These are phyloP conservation scores for Dryas octopetala DNA, from an alignment of 306 rosid species.

Conservation along the genomic window DNA sequence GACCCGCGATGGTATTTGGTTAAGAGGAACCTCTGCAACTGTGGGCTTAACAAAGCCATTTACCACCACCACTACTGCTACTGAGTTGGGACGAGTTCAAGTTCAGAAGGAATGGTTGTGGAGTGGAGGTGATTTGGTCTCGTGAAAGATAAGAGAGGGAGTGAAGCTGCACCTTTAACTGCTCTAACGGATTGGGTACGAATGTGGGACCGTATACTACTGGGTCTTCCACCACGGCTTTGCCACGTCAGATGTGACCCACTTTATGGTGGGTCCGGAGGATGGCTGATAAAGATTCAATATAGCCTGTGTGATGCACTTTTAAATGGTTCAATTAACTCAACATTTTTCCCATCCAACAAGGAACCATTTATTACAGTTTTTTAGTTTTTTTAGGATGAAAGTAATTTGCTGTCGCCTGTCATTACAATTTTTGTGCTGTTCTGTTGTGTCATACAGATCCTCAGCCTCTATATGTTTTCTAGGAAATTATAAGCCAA, in stretches of 20 bases:
- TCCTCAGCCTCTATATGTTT: too few relatives aligned
- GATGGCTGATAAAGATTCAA: slow-evolving; percentile 1
- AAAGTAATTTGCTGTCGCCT: too few relatives aligned
- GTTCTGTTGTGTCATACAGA: too few relatives aligned
- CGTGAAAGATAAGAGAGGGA: slow-evolving; percentile 53
- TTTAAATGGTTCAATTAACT: too few relatives aligned
- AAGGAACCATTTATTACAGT: too few relatives aligned
- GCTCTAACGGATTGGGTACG: slow-evolving; percentile 60
- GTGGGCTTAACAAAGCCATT: slow-evolving; percentile 85
- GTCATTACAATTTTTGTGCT: too few relatives aligned
- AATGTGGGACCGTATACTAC: slow-evolving; percentile 5
- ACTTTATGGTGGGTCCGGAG: slow-evolving; percentile 3
- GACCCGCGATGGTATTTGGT: slow-evolving; percentile 40
- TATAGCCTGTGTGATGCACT: background rate
- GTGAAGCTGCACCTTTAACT: slow-evolving; percentile 69
- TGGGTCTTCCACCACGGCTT: background rate
- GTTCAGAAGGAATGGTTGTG: slow-evolving; percentile 12
- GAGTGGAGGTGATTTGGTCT: slow-evolving; percentile 20
- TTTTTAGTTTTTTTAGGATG: too few relatives aligned
- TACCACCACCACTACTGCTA: background rate
- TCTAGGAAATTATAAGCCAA: too few relatives aligned
- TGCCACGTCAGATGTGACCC: slow-evolving; percentile 20
- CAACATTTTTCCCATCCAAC: too few relatives aligned
- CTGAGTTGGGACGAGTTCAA: slow-evolving; percentile 18
- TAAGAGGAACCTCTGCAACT: slow-evolving; percentile 56